These are phyloP conservation scores for Pichia membranifaciens DNA, from an alignment of 805 yeast species.

Conservation along the genomic window DNA sequence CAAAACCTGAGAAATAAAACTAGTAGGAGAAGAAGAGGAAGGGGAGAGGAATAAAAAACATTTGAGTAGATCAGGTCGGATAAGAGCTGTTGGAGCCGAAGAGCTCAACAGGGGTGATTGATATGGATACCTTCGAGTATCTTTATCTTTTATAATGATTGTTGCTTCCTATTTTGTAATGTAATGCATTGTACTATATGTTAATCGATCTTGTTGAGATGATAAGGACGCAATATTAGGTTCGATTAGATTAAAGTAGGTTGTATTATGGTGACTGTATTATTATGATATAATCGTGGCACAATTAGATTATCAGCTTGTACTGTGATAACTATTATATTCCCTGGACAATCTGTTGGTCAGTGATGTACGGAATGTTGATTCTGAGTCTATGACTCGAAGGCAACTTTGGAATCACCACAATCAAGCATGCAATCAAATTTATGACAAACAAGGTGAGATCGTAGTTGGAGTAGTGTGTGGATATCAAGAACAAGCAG, in stretches of 20 bases:
- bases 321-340: neutral
- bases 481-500: slow-evolving; percentile 72
- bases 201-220: no score
- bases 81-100: no score
- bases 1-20: no score
- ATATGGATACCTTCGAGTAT: no score
- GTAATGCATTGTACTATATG: no score
- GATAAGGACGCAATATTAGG: no score
- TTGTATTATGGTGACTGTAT: neutral
- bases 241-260: neutral
- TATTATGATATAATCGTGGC: neutral
- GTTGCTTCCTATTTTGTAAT: no score
- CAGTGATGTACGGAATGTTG: slow-evolving; percentile 43
- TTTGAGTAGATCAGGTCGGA: no score
- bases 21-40: no score
- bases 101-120: no score
- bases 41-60: no score
- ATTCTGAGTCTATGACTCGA: slow-evolving; percentile 73
- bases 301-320: neutral
- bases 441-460: slow-evolving; percentile 72
- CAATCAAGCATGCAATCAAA: slow-evolving; percentile 73
- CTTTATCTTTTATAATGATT: no score
- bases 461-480: slow-evolving; percentile 87
- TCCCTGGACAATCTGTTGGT: slow-evolving; percentile 28
- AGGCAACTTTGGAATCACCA: slow-evolving; percentile 89